Conservation (phyloP, 176 grass and related monocot genomes). For the Lolium rigidum region DNA sequence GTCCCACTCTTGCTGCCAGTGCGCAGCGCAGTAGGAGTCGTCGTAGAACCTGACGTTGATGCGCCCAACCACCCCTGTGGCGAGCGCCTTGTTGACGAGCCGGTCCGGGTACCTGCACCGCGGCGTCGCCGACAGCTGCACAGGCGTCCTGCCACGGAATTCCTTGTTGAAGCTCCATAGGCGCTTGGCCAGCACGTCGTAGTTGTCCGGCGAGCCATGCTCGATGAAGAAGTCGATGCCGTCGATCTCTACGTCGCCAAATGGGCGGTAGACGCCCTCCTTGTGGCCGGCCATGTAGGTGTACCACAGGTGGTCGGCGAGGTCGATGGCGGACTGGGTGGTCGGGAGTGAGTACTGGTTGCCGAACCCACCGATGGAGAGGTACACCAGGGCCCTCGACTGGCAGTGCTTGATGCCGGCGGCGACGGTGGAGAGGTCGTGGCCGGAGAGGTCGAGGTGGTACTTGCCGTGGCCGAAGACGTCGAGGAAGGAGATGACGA, state of each 20-base stretch:
- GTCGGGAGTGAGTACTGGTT: background rate
- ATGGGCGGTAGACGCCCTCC: background rate
- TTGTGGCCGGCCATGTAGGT: background rate
- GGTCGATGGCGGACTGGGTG: background rate
- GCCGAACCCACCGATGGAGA: slow-evolving; percentile 16
- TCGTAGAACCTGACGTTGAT: slow-evolving; percentile 4
- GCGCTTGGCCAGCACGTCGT: background rate
- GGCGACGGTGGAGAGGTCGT: background rate
- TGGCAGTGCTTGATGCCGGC: background rate
- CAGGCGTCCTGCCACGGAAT: background rate
- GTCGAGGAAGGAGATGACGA: slow-evolving; percentile 9
- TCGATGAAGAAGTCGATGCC: too few relatives aligned
- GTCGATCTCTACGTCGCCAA: background rate
- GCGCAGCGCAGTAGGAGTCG: background rate
- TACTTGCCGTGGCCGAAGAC: background rate
- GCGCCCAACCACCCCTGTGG: background rate
- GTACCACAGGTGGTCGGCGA: background rate
- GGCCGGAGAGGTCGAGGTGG: slow-evolving; percentile 10
- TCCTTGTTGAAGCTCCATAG: background rate
- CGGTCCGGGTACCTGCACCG: background rate
- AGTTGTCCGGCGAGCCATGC: background rate
- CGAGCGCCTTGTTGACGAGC: background rate
- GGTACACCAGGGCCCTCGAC: background rate
- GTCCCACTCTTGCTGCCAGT: slow-evolving; percentile 1
- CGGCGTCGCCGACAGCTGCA: slow-evolving; percentile 12